Base-by-base conservation (phyloP, 179 eudicot species). In the Camellia oleifera region DNA sequence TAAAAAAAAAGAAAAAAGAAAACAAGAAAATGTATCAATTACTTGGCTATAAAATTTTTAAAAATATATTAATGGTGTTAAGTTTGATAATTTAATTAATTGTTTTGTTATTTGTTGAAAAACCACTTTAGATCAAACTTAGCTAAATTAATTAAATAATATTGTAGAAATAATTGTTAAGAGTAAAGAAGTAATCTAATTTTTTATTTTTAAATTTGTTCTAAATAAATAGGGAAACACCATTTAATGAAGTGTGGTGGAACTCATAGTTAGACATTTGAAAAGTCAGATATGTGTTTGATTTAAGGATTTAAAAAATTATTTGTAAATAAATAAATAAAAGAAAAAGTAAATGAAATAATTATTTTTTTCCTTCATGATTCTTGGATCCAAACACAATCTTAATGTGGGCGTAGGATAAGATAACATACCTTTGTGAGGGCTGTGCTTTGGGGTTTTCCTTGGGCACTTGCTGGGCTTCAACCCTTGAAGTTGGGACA, bases 391-490 rank as follows among this genome's bases (percentile, higher is more conserved):
- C 32, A 26, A 26, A 26, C 32, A 26, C 32, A 26, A 26, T 26
- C 23, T 26, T 26, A 17, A 44, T 18, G 54, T 60, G 60, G n/a
- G 44, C 13, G 32, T 40, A 40, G 3, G 18, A 50, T 6, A 15
- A 52, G 44, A 20, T 48, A 48, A 72, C 78, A 13, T 54, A 72
- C 84, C 84, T 78, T 44, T 7, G 18, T 40, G 75, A 14, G 4
- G 84, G 79, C 65, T 76, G 75, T 71, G 80, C 18, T 72, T 77
- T 77, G 32, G 53, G 57, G 57, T 72, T 76, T 53, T 79, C 75
- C 70, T 77, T 82, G 54, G 80, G 58, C 46, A 1, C 82, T 78
- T 63, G 70, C 73, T 79, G 74, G 70, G 74, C 75, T 72, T 72
- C 81, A 32, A 45, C 52, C 17, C 26, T 72, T 20, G 85, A 6